Conservation (phyloP, 2,329 filamentous ascomycete species). For the Ophiostoma pallidulum region DNA sequence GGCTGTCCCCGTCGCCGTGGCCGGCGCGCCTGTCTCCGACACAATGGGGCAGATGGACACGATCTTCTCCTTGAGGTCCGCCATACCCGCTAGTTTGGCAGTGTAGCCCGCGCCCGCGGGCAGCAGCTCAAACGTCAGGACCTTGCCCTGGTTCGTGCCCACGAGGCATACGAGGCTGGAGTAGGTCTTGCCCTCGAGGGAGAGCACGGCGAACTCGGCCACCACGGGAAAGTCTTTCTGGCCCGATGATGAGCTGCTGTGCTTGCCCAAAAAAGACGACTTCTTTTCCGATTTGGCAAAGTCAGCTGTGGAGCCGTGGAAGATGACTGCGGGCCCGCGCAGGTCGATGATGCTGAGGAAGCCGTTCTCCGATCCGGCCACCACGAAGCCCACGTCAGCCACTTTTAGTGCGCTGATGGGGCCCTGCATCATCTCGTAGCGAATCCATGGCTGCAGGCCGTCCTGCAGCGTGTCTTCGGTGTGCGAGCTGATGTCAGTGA, state of each 20-base stretch:
- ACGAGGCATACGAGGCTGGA: constrained; percentile 91
- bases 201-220: constrained; percentile 90
- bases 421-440: constrained; percentile 78
- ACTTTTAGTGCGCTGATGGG: constrained; percentile 69
- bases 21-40: constrained; percentile 64
- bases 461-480: constrained; percentile 66
- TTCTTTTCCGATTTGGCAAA: constrained; percentile 70
- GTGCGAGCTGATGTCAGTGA: constrained; percentile 66
- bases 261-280: constrained; percentile 57
- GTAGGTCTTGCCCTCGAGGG: constrained; percentile 85
- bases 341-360: constrained; percentile 76
- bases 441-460: constrained; percentile 55
- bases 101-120: constrained; percentile 66
- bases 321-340: constrained; percentile 77
- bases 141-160: constrained; percentile 73
- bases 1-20: constrained; percentile 62
- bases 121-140: constrained; percentile 84
- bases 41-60: constrained; percentile 73
- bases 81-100: constrained; percentile 60
- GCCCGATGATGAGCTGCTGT: constrained; percentile 26
- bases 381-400: constrained; percentile 90
- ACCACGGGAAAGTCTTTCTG: constrained; percentile 64
- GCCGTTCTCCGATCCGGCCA: constrained; percentile 75
- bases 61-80: constrained; percentile 57
- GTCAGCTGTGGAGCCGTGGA: constrained; percentile 61